Evolutionary conservation across 2,329 filamentous ascomycete species (phyloP), one percentile per base, ranked within the genome.

Genomic region (Fusarium citri): DNA sequence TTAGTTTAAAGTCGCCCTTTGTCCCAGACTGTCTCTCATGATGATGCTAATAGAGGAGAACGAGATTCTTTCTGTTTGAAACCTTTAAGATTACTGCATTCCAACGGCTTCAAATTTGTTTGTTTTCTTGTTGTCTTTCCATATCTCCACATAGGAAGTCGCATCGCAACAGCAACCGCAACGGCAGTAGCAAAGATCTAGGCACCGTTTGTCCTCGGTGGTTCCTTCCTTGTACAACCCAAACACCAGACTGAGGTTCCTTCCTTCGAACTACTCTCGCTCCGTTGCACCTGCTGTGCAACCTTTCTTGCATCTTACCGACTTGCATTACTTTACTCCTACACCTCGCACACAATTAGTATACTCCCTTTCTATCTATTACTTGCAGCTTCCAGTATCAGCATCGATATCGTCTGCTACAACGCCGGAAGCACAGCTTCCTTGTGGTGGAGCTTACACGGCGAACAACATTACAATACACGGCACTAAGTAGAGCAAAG

Each of bases 1-100:
- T 41, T 41, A 28, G 62, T 42, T 75, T 75, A 75, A 76, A 76
- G 72, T 71, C 63, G 63, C 64, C 73, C 70, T 71, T 58, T 60
- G 46, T 30, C 73, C 73, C 64, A 59, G 20, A 55, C 41, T 65
- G 55, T 68, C 61, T 57, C 31, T 48, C 41, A 53, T 43, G 55
- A 53, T 43, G 30, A 42, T 53, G 46, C 34, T 41, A 48, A 55
- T 47, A 37, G 14, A 69, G 30, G 40, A 56, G 56, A 68, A 51
- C 23, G 53, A 57, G 26, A 45, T 8, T 60, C 57, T 37, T 43
- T 46, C 22, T 37, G 50, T 51, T 60, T 57, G 22, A 46, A 50
- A 55, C 25, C 34, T 11, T 45, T 47, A 45, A 53, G 49, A 55
- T 51, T 66, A 49, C 25, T 55, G 22, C 55, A 61, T 61, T 69